These are phyloP conservation scores for Moniliophthora roreri DNA, from an alignment of 1,284 basidiomycete genomes.

Conservation along the genomic window DNA sequence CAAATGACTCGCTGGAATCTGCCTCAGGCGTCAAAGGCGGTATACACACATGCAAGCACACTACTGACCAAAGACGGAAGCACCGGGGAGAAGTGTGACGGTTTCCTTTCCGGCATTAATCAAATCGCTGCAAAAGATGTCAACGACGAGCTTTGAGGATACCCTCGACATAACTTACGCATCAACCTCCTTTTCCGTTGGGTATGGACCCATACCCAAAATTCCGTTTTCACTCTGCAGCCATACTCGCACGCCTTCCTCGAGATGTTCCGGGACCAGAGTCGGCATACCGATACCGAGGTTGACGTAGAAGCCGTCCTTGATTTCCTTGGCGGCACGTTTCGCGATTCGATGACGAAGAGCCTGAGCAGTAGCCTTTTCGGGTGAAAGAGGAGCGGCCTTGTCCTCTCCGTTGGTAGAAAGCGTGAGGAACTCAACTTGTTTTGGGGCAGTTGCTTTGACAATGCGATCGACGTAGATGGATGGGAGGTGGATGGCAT, in stretches of 20 bases:
- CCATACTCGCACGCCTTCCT: conserved; percentile 83
- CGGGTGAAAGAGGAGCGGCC: conserved; percentile 28
- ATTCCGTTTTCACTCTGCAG: conserved; percentile 95
- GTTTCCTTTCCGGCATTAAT: conserved; percentile 98
- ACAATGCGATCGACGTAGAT: conserved; percentile 90
- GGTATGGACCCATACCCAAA: conserved; percentile 94
- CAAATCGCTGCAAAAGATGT: conserved; percentile 62
- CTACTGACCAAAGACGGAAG: conserved; percentile 80
- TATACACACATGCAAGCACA: not conserved
- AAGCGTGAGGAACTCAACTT: conserved; percentile 78
- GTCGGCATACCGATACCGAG: conserved; percentile 93
- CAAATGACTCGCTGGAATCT: conserved; percentile 91
- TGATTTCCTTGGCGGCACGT: conserved; percentile 87
- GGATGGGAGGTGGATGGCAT: conserved; percentile 83
- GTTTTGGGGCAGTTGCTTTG: conserved; percentile 73
- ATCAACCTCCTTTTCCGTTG: conserved; percentile 85
- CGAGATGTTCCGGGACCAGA: conserved; percentile 82
- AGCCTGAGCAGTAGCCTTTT: conserved; percentile 53
- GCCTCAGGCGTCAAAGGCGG: conserved; percentile 7
- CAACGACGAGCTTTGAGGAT: conserved; percentile 8
- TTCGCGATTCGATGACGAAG: conserved; percentile 80
- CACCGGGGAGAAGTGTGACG: conserved; percentile 88
- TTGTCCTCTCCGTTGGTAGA: conserved; percentile 43
- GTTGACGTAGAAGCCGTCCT: conserved; percentile 85
- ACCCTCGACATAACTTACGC: conserved; percentile 53